Base-by-base conservation (phyloP, 2,329 filamentous ascomycete genomes). In the Trichoderma sp. region DNA sequence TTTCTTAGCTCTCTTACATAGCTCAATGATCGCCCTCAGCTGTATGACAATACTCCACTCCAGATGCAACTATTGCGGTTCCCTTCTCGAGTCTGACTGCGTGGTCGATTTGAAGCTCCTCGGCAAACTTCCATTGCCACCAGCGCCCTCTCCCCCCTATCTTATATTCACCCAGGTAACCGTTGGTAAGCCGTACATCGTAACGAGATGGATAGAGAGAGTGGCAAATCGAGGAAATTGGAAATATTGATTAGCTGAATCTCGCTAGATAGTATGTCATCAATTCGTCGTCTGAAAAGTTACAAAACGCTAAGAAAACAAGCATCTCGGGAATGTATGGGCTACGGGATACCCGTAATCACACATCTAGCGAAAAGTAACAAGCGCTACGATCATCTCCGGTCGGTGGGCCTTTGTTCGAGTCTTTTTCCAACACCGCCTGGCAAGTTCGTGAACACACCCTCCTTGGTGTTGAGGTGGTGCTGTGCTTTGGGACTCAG, bases 11-110 rank as follows among this genome's bases (percentile, higher is more conserved):
- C n/a, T 21, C 40, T 43, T n/a, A 43, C 40, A 43, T 43, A 29
- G 47, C n/a, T 31, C 33, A 55, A 35, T 79, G 40, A 43, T 43
- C 40, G 16, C 79, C 77, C 75, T 76, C 29, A 79, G 77, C 72
- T 76, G 74, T 63, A 69, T 78, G 52, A 72, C 72, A 55, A 74
- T 77, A 27, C 52, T 77, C 7, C 70, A 72, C 21, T 77, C 69
- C 69, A 63, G 49, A 5, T 72, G 70, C 60, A 79, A 77, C 65
- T n/a, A 56, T 19, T 77, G 79, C 69, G 72, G 58, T 56, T 71
- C 24, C 19, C 70, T 78, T 21, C 71, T 72, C 70, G 78, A 77
- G 66, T 56, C 77, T 29, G 74, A 73, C 49, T 79, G 77, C 73
- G 76, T 74, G 24, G n/a, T 49, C 21, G 10, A 49, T 24, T 49